A percentile compares a stretch with the other conserved stretches of the same genome.
These are phyloP conservation scores for Hirschioporus abietinus DNA, from an alignment of 768 basidiomycete species.

Conservation along the genomic window DNA sequence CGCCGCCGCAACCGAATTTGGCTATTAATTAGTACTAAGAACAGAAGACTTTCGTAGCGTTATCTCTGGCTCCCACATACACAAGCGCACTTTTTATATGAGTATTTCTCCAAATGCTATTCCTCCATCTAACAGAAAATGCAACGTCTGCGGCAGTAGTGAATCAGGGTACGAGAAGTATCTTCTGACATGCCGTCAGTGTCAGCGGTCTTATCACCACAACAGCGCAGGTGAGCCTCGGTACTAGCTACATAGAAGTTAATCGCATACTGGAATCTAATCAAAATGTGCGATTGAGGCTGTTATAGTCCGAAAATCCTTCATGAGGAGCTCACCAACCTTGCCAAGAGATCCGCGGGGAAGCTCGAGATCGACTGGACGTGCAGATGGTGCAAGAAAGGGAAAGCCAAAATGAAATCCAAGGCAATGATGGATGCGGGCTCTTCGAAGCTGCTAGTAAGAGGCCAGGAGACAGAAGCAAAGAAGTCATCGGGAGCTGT, in stretches of 20 bases:
- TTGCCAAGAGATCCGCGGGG: not conserved
- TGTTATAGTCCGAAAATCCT: not conserved
- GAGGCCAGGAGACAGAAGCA: not conserved
- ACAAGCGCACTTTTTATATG: too few species aligned
- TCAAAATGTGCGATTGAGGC: not conserved
- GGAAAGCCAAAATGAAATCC: not conserved
- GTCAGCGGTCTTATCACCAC: not conserved
- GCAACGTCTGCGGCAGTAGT: not conserved
- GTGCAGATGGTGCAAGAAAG: not conserved
- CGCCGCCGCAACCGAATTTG: too few species aligned
- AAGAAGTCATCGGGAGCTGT: not conserved
- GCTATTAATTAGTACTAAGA: too few species aligned
- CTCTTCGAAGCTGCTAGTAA: not conserved
- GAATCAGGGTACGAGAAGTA: not conserved
- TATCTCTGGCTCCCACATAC: too few species aligned
- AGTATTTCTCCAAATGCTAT: not conserved
- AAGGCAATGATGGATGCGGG: not conserved
- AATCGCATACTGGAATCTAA: not conserved
- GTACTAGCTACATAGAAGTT: not conserved
- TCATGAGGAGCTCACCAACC: not conserved
- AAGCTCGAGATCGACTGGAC: not conserved
- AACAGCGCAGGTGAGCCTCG: not conserved
- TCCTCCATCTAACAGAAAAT: not conserved
- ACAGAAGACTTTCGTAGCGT: too few species aligned
- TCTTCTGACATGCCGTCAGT: not conserved